phyloP scores from a whole-genome alignment of 1,284 basidiomycete genomes.

The Cryptococcus sp. region DNA sequence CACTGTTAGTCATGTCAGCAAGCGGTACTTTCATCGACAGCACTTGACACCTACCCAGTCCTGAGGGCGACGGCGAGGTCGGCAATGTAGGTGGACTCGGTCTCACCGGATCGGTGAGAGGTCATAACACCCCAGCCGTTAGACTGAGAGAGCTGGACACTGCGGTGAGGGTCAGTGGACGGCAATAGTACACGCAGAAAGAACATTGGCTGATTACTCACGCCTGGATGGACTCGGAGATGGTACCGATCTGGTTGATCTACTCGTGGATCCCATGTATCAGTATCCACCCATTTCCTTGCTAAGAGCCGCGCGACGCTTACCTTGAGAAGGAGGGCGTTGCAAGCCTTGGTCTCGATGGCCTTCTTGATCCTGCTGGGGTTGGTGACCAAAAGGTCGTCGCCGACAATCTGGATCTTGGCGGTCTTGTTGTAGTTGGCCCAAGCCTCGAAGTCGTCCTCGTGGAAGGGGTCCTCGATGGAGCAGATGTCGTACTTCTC shows the following conservation, averaged over 20 bases:
- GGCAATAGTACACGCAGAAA: background rate
- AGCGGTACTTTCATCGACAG: background rate
- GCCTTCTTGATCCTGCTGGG: slow-evolving; percentile 96
- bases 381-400: slow-evolving; percentile 99
- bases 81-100: slow-evolving; percentile 93
- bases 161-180: slow-evolving; percentile 40
- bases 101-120: slow-evolving; percentile 97
- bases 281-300: background rate
- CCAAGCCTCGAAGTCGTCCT: slow-evolving; percentile 99
- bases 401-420: slow-evolving; percentile 78
- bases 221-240: slow-evolving; percentile 83
- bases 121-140: slow-evolving; percentile 99
- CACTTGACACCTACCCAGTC: slow-evolving; percentile 39
- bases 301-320: slow-evolving; percentile 3
- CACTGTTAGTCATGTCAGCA: slow-evolving; percentile 55
- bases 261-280: background rate
- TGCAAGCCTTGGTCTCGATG: slow-evolving; percentile 99
- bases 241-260: slow-evolving; percentile 99
- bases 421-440: slow-evolving; percentile 71
- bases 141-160: slow-evolving; percentile 92
- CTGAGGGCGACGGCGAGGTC: slow-evolving; percentile 94
- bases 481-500: slow-evolving; percentile 95
- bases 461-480: slow-evolving; percentile 99
- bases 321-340: slow-evolving; percentile 95
- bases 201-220: slow-evolving; percentile 18